Evolutionary conservation across 73 alveolate species (phyloP), one percentile per base, ranked within the genome.

Genomic region (Tetrahymena malaccensis): DNA sequence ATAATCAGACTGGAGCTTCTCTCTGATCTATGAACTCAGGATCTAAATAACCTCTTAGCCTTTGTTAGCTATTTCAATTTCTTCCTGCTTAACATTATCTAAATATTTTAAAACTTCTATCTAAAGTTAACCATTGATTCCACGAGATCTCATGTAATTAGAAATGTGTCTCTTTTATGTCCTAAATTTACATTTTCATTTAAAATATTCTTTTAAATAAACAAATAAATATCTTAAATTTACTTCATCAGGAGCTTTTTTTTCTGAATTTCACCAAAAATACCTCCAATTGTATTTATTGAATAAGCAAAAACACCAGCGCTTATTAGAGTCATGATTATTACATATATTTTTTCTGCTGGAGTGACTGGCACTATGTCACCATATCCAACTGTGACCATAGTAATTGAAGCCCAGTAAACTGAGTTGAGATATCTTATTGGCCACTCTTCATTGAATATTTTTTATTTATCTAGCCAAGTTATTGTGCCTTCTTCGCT

Each of bases 311-410:
- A 94, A 7, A 94, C 93, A 38, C 95, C 96, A 43, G 95, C 93
- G 10, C 95, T 85, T 21, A 94, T 84, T 31, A 94, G 33, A 35
- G 93, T 93, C 56, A 94, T 94, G 27, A 43, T 57, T 5, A 94
- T 94, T 8, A 94, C 93, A 84, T 94, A 84, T 25, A 94, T 25
- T 34, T 43, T 84, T 85, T 94, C 96, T 43, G 31, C 38, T 43
- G 84, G 22, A 57, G 93, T 94, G 7, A 94, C 93, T 22, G 96
- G 96, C 13, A 94, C 96, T 3, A 94, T 94, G 43, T 94, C 96
- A 9, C 96, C 96, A 85, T 94, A 94, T 35, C 96, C 96, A 10
- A 94, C 96, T 0, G 96, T 94, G 5, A 94, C 85, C 96, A 94
- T 94, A 1, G 96, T 94, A 17, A 94, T 34, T 12, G 93, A 85